Percentiles rank a stretch among this genome's conserved stretches.
Evolutionary conservation across 2,329 filamentous ascomycete genomes (phyloP).

Genomic region (Venturia asperata): DNA sequence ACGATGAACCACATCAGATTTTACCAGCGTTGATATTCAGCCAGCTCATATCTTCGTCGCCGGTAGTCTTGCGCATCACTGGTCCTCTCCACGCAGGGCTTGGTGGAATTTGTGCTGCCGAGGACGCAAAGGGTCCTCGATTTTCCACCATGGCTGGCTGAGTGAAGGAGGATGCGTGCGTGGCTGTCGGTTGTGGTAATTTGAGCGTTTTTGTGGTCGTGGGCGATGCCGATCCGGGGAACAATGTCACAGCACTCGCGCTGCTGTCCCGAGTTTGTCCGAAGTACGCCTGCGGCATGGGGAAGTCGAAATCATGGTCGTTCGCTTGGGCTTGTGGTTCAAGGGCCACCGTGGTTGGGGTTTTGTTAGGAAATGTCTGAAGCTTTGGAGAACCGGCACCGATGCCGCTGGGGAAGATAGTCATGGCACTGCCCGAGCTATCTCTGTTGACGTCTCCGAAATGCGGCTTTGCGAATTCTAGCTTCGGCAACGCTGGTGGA

Average conservation of each 20-base stretch:
- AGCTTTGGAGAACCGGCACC: constrained; percentile 2
- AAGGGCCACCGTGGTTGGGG: not conserved
- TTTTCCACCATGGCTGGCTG: not conserved
- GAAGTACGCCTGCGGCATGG: constrained; percentile 8
- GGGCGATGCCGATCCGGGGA: constrained; percentile 21
- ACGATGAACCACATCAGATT: not conserved
- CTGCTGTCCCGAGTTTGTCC: not conserved
- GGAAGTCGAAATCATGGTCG: constrained; percentile 8
- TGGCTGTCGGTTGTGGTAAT: not conserved
- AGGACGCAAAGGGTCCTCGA: not conserved
- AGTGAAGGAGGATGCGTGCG: not conserved
- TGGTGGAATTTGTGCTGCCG: not conserved
- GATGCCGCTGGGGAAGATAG: constrained; percentile 23
- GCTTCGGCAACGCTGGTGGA: constrained; percentile 28
- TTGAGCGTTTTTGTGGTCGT: not conserved
- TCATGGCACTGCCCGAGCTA: constrained; percentile 47
- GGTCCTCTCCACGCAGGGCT: constrained; percentile 11
- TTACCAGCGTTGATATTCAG: constrained; percentile 56
- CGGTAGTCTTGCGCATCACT: constrained; percentile 17
- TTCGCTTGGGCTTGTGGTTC: not conserved
- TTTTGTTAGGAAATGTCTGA: not conserved
- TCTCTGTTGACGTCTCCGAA: constrained; percentile 39
- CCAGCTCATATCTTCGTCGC: constrained; percentile 66
- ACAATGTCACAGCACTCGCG: constrained; percentile 28
- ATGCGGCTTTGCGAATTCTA: constrained; percentile 39